These are phyloP conservation scores for Aechmea fasciata DNA, from an alignment of 176 grass and related monocot species.

Conservation along the genomic window DNA sequence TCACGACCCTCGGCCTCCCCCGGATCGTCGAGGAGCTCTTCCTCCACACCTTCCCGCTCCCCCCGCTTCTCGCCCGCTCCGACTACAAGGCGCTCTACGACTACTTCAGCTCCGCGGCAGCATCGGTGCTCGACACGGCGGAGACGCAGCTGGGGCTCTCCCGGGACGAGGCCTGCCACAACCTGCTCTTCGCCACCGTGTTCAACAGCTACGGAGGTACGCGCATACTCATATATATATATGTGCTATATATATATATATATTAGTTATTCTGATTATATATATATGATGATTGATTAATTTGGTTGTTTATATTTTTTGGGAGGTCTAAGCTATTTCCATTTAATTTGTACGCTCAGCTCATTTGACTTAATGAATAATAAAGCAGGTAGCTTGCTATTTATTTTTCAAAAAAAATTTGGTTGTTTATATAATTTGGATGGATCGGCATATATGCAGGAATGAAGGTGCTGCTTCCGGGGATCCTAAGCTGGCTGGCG, in stretches of 20 bases:
- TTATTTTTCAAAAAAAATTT: too few species aligned
- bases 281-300: too few species aligned
- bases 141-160: slow-evolving; percentile 32
- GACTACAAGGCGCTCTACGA: slow-evolving; percentile 55
- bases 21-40: slow-evolving; percentile 57
- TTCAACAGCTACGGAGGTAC: slow-evolving; percentile 62
- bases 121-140: slow-evolving; percentile 29
- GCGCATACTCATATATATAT: too few species aligned
- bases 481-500: slow-evolving; percentile 27
- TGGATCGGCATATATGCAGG: neutral
- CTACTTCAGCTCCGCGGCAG: slow-evolving; percentile 24
- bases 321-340: too few species aligned
- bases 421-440: too few species aligned
- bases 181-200: slow-evolving; percentile 52
- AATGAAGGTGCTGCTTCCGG: slow-evolving; percentile 45
- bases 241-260: too few species aligned
- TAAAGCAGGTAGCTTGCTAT: too few species aligned
- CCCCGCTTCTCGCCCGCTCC: slow-evolving; percentile 19
- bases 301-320: too few species aligned
- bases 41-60: slow-evolving; percentile 45
- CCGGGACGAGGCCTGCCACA: slow-evolving; percentile 58
- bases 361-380: too few species aligned
- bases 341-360: too few species aligned
- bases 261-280: too few species aligned
- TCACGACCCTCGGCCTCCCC: slow-evolving; percentile 41